A percentile compares a stretch with the other conserved stretches of the same genome.
Conservation (phyloP, 73 alveolate genomes). For the Paramecium primaurelia region DNA sequence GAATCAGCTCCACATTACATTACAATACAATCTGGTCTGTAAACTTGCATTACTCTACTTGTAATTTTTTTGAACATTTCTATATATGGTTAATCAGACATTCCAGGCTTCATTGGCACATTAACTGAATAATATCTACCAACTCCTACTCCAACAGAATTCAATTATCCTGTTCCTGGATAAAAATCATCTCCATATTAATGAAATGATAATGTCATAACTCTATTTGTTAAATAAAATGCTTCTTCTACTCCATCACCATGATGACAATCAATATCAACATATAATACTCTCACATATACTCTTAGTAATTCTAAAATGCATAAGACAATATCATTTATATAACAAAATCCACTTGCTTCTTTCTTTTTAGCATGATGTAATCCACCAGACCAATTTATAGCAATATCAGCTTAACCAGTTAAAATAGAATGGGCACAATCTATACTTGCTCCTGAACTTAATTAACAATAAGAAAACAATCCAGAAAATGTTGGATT, state of each 20-base stretch:
- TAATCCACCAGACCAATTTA: slow-evolving; percentile 98
- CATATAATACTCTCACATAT: slow-evolving; percentile 90
- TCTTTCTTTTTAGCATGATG: slow-evolving; percentile 98
- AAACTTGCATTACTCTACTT: slow-evolving; percentile 84
- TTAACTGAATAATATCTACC: slow-evolving; percentile 94
- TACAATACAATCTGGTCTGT: slow-evolving; percentile 93
- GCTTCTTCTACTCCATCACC: slow-evolving; percentile 99
- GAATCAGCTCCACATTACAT: slow-evolving; percentile 98
- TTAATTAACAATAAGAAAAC: slow-evolving; percentile 51
- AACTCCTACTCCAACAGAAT: slow-evolving; percentile 87
- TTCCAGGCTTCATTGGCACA: slow-evolving; percentile 96
- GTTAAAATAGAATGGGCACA: slow-evolving; percentile 86
- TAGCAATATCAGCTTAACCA: slow-evolving; percentile 89
- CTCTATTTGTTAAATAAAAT: slow-evolving; percentile 91
- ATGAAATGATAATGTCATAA: slow-evolving; percentile 95
- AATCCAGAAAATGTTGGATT: slow-evolving; percentile 56
- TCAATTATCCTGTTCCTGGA: slow-evolving; percentile 97
- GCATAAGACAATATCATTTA: slow-evolving; percentile 95
- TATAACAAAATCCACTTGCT: slow-evolving; percentile 97
- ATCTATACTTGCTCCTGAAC: slow-evolving; percentile 85
- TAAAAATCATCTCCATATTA: slow-evolving; percentile 94
- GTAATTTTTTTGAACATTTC: slow-evolving; percentile 81
- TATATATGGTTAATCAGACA: slow-evolving; percentile 89
- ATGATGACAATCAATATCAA: slow-evolving; percentile 98
- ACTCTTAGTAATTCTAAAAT: slow-evolving; percentile 92